These are phyloP conservation scores for Talinum fruticosum DNA, from an alignment of 148 eudicot genomes.

Conservation along the genomic window DNA sequence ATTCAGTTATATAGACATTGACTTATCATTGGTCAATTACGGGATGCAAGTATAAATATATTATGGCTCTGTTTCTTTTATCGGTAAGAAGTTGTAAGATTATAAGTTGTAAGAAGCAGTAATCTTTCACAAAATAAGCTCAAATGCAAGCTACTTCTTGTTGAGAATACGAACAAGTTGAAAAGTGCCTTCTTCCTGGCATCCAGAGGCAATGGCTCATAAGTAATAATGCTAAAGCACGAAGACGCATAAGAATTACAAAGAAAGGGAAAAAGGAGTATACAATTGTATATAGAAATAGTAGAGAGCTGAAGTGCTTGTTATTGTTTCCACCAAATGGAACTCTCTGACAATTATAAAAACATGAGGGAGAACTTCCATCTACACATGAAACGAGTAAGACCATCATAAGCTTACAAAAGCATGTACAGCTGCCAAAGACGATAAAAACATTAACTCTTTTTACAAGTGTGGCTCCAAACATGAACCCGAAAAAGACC, in stretches of 20 bases:
- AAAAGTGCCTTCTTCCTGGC: not conserved
- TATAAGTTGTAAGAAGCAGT: no score
- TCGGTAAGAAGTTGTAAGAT: no score
- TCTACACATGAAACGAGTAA: constrained; percentile 9
- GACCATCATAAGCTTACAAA: constrained; percentile 21
- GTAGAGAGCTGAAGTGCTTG: constrained; percentile 8
- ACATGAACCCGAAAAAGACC: constrained; percentile 10
- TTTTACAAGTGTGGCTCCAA: constrained; percentile 26
- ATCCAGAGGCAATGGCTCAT: no score
- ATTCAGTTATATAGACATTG: no score
- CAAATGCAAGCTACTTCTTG: not conserved
- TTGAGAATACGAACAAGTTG: not conserved
- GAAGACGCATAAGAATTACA: not conserved
- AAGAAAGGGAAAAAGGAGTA: not conserved
- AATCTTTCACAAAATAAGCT: no score
- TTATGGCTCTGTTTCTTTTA: no score
- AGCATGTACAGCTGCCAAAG: constrained; percentile 26
- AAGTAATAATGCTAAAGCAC: not conserved
- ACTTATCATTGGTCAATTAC: no score
- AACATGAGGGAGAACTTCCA: constrained; percentile 5
- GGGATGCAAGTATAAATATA: no score
- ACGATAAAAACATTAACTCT: not conserved
- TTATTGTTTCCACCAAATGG: constrained; percentile 8
- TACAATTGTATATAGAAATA: not conserved
- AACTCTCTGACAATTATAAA: constrained; percentile 2